A percentile compares a stretch with the other conserved stretches of the same genome.
Conservation (phyloP, 345 rosid species). For the Excoecaria cochinchinensis region DNA sequence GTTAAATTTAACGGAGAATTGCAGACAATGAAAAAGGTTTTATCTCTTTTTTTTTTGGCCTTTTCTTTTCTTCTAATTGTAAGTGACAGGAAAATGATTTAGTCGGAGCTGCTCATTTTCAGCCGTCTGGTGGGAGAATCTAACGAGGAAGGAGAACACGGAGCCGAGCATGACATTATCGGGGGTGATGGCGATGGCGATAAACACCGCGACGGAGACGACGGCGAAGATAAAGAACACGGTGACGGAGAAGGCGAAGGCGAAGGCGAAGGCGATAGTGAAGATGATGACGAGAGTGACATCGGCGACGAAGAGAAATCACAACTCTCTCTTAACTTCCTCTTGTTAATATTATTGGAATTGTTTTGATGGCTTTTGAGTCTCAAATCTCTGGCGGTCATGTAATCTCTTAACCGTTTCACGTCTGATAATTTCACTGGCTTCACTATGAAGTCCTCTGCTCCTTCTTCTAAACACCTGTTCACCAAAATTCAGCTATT, state of each 20-base stretch:
- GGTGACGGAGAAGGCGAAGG: constrained; percentile 14
- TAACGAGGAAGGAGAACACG: constrained; percentile 50
- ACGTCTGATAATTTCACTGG: constrained; percentile 93
- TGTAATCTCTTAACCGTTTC: constrained; percentile 57
- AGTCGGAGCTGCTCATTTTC: constrained; percentile 34
- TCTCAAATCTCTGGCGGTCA: constrained; percentile 40
- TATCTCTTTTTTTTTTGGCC: not conserved
- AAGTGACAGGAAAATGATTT: not conserved
- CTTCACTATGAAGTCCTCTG: constrained; percentile 82
- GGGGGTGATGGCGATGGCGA: constrained; percentile 28
- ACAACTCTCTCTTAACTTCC: constrained; percentile 53
- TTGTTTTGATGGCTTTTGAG: constrained; percentile 9
- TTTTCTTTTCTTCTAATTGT: not conserved
- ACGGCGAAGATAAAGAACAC: constrained; percentile 17
- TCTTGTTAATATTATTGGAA: constrained; percentile 40
- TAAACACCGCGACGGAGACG: constrained; percentile 12
- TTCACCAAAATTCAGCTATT: not conserved
- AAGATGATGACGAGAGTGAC: constrained; percentile 18
- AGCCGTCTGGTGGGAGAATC: constrained; percentile 53
- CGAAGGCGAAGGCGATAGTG: constrained; percentile 10
- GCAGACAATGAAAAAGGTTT: constrained; percentile 10
- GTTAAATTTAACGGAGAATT: constrained; percentile 34
- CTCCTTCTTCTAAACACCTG: constrained; percentile 97
- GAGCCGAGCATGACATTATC: constrained; percentile 32
- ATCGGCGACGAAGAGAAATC: constrained; percentile 25